These are phyloP conservation scores for Allium sativum DNA, from an alignment of 106 monocot genomes.

Conservation along the genomic window DNA sequence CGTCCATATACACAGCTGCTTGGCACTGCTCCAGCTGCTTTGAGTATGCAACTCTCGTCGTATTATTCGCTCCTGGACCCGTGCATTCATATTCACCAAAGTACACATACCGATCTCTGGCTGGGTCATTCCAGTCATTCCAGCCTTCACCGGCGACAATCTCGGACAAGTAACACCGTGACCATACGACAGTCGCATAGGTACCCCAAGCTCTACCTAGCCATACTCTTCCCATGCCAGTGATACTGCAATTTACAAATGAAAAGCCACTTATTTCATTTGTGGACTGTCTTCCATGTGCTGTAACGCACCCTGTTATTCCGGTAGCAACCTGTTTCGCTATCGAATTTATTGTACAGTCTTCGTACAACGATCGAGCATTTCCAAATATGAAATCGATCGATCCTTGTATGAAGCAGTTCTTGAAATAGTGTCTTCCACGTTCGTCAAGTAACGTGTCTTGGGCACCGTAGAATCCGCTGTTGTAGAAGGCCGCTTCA, in stretches of 20 bases:
- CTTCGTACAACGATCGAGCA: conserved; percentile 51
- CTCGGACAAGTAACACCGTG: conserved; percentile 24
- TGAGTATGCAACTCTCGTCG: conserved; percentile 10
- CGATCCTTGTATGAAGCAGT: conserved; percentile 47
- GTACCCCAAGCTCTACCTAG: conserved; percentile 51
- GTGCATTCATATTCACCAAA: conserved; percentile 36
- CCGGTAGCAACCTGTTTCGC: conserved; percentile 22
- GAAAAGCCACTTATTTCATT: conserved; percentile 36
- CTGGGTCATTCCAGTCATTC: conserved; percentile 49
- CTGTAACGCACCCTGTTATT: conserved; percentile 54
- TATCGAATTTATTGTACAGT: conserved; percentile 45
- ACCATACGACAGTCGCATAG: conserved; percentile 40
- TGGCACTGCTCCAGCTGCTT: conserved; percentile 24
- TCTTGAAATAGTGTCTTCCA: conserved; percentile 48
- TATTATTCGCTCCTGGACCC: conserved; percentile 34
- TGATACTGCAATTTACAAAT: conserved; percentile 42
- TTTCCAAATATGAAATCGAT: conserved; percentile 61
- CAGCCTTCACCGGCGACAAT: conserved; percentile 46
- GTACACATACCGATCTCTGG: conserved; percentile 19
- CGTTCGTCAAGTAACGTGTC: conserved; percentile 53
- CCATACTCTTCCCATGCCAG: conserved; percentile 39
- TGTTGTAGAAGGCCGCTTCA: conserved; percentile 56
- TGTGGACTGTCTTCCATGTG: conserved; percentile 36
- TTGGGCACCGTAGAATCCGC: conserved; percentile 46
- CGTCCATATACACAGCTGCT: conserved; percentile 30